Evolutionary conservation across 306 rosid genomes (phyloP), one percentile per base, ranked within the genome.

Genomic region (Neltuma alba): DNA sequence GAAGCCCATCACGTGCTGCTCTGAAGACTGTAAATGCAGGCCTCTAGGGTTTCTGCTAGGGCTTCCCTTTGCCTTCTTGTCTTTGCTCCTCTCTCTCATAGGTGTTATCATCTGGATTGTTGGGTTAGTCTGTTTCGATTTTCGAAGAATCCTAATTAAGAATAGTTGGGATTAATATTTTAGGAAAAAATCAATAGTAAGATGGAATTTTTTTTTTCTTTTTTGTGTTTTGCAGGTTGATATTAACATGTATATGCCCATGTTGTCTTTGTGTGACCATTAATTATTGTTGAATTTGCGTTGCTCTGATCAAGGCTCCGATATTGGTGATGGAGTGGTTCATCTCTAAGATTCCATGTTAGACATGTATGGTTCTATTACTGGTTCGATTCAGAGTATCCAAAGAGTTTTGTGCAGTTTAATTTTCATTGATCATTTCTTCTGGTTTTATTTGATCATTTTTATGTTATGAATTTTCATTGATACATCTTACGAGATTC

Each of bases 271-370:
- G 97, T 50, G 94, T 83, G 87, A 94, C 98, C 13, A 38, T 92
- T 72, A 75, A 38, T 92, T 72, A 75, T 90, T 9, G 89, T 92
- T 50, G 98, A 92, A 88, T 76, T 94, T 63, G 98, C 96, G 48
- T 90, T 76, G 89, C 76, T 2, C 72, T 92, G 78, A 85, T 94
- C 79, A 89, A 84, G 87, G 92, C 91, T 85, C 97, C 98, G 3
- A 78, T 92, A 81, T 12, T 36, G 13, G 85, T 92, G 74, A 94
- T 94, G 94, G 41, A 90, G 77, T 89, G 98, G 97, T 94, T 94
- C 88, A 90, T 84, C 55, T 90, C 94, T 47, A 90, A 90, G 83
- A 92, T 94, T 76, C 97, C 98, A n/a, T 92, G 96, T 86, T 94
- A 89, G 75, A 41, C 4, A n/a, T 9, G 44, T n/a, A n/a, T n/a